These are phyloP conservation scores for Canariomyces notabilis DNA, from an alignment of 2,329 filamentous ascomycete genomes.

Conservation along the genomic window DNA sequence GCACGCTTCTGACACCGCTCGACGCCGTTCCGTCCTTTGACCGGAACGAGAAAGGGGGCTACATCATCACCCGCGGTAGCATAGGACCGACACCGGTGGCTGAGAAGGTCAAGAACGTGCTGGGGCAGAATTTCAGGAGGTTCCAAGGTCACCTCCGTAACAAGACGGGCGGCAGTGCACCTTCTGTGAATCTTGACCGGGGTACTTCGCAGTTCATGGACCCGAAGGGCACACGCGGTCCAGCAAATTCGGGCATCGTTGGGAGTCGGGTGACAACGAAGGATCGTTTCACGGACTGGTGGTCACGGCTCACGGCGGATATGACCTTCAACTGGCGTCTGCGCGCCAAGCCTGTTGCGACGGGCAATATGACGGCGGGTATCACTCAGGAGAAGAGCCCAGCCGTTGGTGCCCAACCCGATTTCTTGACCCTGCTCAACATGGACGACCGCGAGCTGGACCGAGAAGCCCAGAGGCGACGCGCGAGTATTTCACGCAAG, in stretches of 20 bases:
- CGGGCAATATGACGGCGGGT: background rate
- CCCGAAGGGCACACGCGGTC: slow-evolving; percentile 33
- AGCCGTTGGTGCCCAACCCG: slow-evolving; percentile 32
- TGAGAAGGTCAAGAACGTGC: slow-evolving; percentile 36
- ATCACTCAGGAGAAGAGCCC: slow-evolving; percentile 10
- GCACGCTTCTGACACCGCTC: slow-evolving; percentile 46
- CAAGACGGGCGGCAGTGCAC: slow-evolving; percentile 30
- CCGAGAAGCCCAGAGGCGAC: slow-evolving; percentile 34
- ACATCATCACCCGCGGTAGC: slow-evolving; percentile 42
- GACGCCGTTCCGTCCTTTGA: slow-evolving; percentile 30
- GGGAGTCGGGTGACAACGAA: slow-evolving; percentile 28
- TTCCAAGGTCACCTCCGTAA: slow-evolving; percentile 32
- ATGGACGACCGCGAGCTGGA: slow-evolving; percentile 40
- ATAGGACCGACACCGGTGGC: slow-evolving; percentile 45
- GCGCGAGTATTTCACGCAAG: slow-evolving; percentile 27
- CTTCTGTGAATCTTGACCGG: slow-evolving; percentile 46
- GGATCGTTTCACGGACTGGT: slow-evolving; percentile 42
- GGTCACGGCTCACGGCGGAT: slow-evolving; percentile 39
- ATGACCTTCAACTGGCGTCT: slow-evolving; percentile 36
- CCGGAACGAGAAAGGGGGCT: slow-evolving; percentile 32
- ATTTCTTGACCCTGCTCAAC: slow-evolving; percentile 40
- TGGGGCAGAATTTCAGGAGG: slow-evolving; percentile 34
- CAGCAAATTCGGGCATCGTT: slow-evolving; percentile 27
- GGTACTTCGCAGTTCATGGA: slow-evolving; percentile 50
- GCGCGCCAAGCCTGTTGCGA: slow-evolving; percentile 20